phyloP scores from a whole-genome alignment of 2,329 filamentous ascomycete species.

The Phialophora macrospora region DNA sequence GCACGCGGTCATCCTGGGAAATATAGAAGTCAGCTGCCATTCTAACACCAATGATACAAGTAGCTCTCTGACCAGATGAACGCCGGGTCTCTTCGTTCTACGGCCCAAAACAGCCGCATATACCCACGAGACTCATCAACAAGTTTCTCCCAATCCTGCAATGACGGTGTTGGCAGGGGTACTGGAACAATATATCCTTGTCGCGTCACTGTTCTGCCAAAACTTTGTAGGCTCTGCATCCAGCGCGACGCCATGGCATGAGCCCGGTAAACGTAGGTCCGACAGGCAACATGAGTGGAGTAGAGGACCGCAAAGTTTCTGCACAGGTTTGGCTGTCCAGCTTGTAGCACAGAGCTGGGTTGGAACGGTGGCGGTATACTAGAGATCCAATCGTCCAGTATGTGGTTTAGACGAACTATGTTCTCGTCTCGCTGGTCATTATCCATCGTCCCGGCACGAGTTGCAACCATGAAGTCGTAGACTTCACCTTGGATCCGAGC shows the following conservation, averaged over 20 bases:
- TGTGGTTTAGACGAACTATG: slow-evolving; percentile 23
- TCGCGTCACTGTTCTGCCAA: no score
- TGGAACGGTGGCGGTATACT: slow-evolving; percentile 27
- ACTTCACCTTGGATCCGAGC: slow-evolving; percentile 33
- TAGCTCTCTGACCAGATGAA: background rate
- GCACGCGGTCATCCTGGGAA: slow-evolving; percentile 26
- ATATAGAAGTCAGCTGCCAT: slow-evolving; percentile 4
- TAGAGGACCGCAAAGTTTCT: slow-evolving; percentile 18
- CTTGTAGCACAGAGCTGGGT: slow-evolving; percentile 7
- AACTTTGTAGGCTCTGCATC: no score
- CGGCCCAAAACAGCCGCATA: slow-evolving; percentile 23
- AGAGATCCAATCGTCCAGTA: slow-evolving; percentile 30
- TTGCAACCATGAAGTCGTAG: slow-evolving; percentile 34
- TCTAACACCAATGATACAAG: no score
- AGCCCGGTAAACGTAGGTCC: slow-evolving; percentile 24
- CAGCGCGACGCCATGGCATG: slow-evolving; percentile 10
- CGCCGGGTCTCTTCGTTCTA: slow-evolving; percentile 8
- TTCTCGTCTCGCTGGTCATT: slow-evolving; percentile 22
- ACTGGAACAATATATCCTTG: no score
- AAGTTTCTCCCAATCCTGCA: slow-evolving; percentile 19
- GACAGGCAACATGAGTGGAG: slow-evolving; percentile 26
- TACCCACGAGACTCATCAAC: slow-evolving; percentile 23
- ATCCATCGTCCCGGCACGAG: slow-evolving; percentile 26
- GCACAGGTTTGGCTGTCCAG: background rate
- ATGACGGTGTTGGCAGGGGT: slow-evolving; percentile 8